Conservation (phyloP, 108 stramenopile genomes). For the Nannochloropsis granulata region DNA sequence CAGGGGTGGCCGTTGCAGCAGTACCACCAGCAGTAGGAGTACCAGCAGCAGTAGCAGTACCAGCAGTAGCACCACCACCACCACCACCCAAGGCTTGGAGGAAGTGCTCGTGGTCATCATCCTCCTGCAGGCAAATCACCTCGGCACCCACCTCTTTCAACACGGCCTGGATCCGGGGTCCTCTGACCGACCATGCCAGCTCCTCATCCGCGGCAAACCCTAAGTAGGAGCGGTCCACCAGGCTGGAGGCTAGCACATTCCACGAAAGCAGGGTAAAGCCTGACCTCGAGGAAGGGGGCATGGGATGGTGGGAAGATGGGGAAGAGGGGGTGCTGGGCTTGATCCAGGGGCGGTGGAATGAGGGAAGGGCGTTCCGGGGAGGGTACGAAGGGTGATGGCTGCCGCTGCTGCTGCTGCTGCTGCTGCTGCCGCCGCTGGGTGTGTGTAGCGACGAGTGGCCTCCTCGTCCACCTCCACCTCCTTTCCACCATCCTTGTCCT, state of each 20-base stretch:
- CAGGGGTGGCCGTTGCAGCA: neutral
- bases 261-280: slow-evolving; percentile 12
- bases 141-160: slow-evolving; percentile 14
- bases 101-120: slow-evolving; percentile 9
- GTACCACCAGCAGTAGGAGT: neutral
- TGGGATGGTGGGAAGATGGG: neutral
- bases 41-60: neutral
- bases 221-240: slow-evolving; percentile 10
- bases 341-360: neutral
- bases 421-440: too few species aligned
- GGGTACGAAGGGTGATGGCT: neutral
- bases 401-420: too few species aligned
- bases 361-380: neutral
- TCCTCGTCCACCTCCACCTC: too few species aligned
- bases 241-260: slow-evolving; percentile 17
- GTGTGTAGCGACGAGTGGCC: too few species aligned
- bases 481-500: too few species aligned
- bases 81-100: neutral
- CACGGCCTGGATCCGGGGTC: slow-evolving; percentile 5
- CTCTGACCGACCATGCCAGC: slow-evolving; percentile 1
- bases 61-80: neutral
- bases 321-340: neutral
- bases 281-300: neutral
- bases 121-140: slow-evolving; percentile 33
- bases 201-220: slow-evolving; percentile 6